Percentiles rank a stretch among this genome's conserved stretches.
Conservation (phyloP, 768 basidiomycete genomes). For the Trametes maxima region DNA sequence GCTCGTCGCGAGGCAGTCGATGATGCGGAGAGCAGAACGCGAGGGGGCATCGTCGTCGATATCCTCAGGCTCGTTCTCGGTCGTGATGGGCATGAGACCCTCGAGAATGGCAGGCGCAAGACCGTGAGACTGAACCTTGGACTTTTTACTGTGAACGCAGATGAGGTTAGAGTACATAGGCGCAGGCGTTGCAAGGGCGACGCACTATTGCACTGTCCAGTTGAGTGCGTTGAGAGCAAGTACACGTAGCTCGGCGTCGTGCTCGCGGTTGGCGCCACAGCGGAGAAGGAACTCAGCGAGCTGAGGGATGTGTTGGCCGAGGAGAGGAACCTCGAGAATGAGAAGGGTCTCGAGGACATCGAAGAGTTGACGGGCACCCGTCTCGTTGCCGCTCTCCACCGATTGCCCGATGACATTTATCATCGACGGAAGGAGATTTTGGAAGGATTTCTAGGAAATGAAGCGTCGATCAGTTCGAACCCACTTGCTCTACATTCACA, state of each 20-base stretch:
- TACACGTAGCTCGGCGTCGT: conserved; percentile 80
- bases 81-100: conserved; percentile 91
- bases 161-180: conserved; percentile 12
- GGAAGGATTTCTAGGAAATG: conserved; percentile 73
- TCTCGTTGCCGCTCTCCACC: conserved; percentile 78
- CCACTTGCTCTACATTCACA: too few species aligned
- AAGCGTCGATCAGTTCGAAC: not conserved
- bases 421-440: conserved; percentile 83
- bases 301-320: conserved; percentile 85
- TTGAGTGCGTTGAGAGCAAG: conserved; percentile 91
- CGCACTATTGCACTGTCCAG: conserved; percentile 96
- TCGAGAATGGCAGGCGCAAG: conserved; percentile 86
- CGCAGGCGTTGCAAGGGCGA: conserved; percentile 3
- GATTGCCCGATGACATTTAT: conserved; percentile 86
- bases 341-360: conserved; percentile 96
- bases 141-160: conserved; percentile 76
- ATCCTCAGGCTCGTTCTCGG: conserved; percentile 93
- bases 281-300: conserved; percentile 87
- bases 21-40: conserved; percentile 90
- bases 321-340: conserved; percentile 93
- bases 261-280: conserved; percentile 75
- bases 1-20: conserved; percentile 89
- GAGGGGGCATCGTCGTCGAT: conserved; percentile 92
- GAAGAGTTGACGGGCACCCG: conserved; percentile 83
- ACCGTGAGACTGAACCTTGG: conserved; percentile 85